Evolutionary conservation across 331 rosid genomes (phyloP), one percentile per base, ranked within the genome.

Genomic region (Rhamnella rubrinervis): DNA sequence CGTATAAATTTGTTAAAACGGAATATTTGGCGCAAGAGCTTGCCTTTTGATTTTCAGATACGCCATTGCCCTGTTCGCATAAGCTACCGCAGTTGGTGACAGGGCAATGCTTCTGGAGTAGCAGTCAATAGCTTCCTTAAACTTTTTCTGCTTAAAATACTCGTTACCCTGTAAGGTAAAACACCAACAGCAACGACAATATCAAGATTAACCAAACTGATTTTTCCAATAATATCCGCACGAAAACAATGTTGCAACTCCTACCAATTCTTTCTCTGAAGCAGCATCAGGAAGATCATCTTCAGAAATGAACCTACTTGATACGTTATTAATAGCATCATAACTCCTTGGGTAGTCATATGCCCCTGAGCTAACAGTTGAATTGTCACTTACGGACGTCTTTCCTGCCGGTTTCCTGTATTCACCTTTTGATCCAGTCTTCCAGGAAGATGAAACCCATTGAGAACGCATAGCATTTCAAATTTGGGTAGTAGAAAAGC

Each of bases 21-120:
- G 5, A 31, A 31, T 31, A 31, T 18, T 23, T 18, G 26, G 55
- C 37, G 17, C 5, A 40, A 50, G 61, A 49, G 56, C 88, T 80
- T 90, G 75, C 98, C 92, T 88, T 85, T 66, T 85, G 55, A 87
- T 81, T 80, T 93, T 93, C 75, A 93, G 86, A 85, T 78, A 86
- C 59, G 97, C 95, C 98, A 93, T 87, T 73, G 97, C 98, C 69
- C 96, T 84, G 75, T 93, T 93, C 39, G 98, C 98, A 75, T 81
- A 86, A 72, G 98, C 98, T 61, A 93, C 97, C 39, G 96, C 91
- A 62, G 98, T 88, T 4, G 98, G 96, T 28, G 92, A 81, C 57
- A 93, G 83, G 61, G 91, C 98, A 65, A 93, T 87, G 80, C 98
- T 93, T 83, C 96, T 87, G 46, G 98, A 90, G 75, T 93, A 93